Percentiles rank a stretch among this genome's conserved stretches.
Evolutionary conservation across 2,329 filamentous ascomycete genomes (phyloP).

Genomic region (Trichoderma simmonsii): DNA sequence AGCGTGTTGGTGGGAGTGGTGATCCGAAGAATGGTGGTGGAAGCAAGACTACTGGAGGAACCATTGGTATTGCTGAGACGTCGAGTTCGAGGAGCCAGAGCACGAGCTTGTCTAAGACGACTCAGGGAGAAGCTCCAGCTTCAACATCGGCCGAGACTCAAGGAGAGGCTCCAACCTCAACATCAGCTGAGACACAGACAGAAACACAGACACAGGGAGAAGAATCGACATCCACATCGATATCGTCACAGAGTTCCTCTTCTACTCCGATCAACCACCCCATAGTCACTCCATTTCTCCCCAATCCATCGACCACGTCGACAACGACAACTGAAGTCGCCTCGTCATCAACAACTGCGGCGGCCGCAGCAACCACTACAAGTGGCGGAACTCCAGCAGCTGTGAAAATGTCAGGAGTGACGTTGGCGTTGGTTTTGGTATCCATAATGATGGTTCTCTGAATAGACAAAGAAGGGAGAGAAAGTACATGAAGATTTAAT

Average conservation of each 20-base stretch:
- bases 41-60: not conserved
- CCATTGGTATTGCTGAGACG: not conserved
- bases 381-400: not conserved
- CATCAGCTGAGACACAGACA: not conserved
- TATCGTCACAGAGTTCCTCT: not conserved
- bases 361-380: not conserved
- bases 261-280: not conserved
- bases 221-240: not conserved
- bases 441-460: not conserved
- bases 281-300: not conserved
- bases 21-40: not conserved
- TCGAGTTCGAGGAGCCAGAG: not conserved
- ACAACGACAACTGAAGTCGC: not conserved
- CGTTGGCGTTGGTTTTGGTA: not conserved
- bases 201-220: not conserved
- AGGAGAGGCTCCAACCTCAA: not conserved
- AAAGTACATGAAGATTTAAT: not conserved
- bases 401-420: not conserved
- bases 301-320: not conserved
- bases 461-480: not conserved
- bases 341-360: not conserved
- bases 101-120: not conserved
- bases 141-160: not conserved
- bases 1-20: not conserved
- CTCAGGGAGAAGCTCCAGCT: not conserved